Evolutionary conservation across 2,329 filamentous ascomycete genomes (phyloP), one percentile per base, ranked within the genome.

Genomic region (Nannizziopsis barbatae): DNA sequence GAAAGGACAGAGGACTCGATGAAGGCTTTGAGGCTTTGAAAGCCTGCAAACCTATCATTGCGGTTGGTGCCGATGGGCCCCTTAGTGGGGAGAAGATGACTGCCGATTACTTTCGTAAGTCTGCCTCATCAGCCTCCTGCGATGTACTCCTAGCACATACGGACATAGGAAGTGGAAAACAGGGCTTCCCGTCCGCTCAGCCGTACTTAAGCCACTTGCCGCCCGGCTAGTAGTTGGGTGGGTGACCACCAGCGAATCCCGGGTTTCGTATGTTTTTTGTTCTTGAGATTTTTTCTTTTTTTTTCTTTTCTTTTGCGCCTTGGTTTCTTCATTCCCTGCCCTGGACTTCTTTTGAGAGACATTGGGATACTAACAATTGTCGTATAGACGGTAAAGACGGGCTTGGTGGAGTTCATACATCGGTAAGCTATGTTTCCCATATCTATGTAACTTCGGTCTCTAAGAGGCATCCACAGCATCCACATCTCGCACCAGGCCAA

Each of bases 31-130:
- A 81, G 45, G 75, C 80, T 6, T 70, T 96, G 65, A 78, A 76
- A 56, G 74, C 76, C 11, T 80, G 71, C 64, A 93, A 86, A 67
- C 90, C 89, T 6, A 73, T 93, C 36, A 79, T 98, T 30, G 87
- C 92, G 36, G 78, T 95, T 30, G 92, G 92, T 1, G 83, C 92
- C 1, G 81, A 88, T 51, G 83, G 89, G 58, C 86, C 92, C 3
- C 69, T 98, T 22, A 86, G 87, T 50, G 87, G 93, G 52, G 83
- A 90, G 61, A 74, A 81, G 51, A 74, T 95, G 61, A 77, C 83
- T 69, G 83, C 82, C 1, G 86, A 90, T 65, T 86, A 89, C 65
- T 96, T 95, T 62, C 92, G 87, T 94, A 67, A 62, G 82, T 18
- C 14, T 40, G 7, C 22, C 22, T 27, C 7, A 27, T 27, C 22